Base-by-base conservation (phyloP, 164 flowering plant genomes). In the Vitis amurensis region DNA sequence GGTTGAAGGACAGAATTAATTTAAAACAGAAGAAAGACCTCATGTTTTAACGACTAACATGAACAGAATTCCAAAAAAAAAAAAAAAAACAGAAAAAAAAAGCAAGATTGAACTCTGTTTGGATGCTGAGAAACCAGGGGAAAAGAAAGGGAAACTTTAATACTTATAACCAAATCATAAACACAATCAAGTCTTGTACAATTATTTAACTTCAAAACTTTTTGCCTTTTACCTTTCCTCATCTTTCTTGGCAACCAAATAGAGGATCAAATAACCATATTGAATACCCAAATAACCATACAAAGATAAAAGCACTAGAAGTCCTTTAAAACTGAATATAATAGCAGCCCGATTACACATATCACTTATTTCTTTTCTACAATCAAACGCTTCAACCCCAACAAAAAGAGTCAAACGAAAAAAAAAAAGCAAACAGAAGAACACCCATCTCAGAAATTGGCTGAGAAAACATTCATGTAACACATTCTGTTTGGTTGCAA, bases 221-320 rank as follows among this genome's bases (percentile, higher is more conserved):
- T 61, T 37, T 37, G 44, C 30, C 8, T 9, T 11, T 30, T 37
- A 37, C 31, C 4, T 71, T 67, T 55, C 23, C 55, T 47, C 53
- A 7, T 23, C 47, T 61, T 58, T 72, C 75, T 71, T 67, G 64
- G 67, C 12, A 67, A 67, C 67, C 70, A 73, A 67, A 72, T 60
- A 48, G 71, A 59, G 1, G 27, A 48, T 27, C 31, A 48, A 2
- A 63, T 11, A 16, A 48, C 11, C 16, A 48, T 47, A 58, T 50
- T 48, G 16, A 68, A 48, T 13, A 50, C 14, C 51, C 50, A 44
- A 17, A 70, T 55, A 72, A 62, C 44, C 7, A 37, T 6, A 37
- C 7, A 1, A 16, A 53, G 8, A 9, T 14, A 12, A 55, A 53
- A 14, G n/a, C 50, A 55, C 16, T 10, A 31, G 23, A 70, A 56